These are phyloP conservation scores for Poterioochromonas sp. DNA, from an alignment of 352 stramenopile species.

Conservation along the genomic window DNA sequence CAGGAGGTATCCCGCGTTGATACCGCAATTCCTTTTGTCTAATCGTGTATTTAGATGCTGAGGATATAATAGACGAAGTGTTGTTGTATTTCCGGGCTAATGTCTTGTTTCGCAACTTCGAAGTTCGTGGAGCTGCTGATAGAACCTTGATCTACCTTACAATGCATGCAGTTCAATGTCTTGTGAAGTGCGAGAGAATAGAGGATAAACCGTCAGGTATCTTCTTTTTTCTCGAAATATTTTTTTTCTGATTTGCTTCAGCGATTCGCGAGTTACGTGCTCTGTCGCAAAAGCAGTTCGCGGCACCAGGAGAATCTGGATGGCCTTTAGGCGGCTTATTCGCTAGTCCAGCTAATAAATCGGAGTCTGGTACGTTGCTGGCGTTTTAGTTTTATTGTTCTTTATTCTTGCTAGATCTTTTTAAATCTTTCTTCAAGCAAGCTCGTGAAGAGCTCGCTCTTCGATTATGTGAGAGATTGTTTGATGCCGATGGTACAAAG, in stretches of 20 bases:
- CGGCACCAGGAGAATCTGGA: conserved; percentile 66
- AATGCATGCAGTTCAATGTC: conserved; percentile 74
- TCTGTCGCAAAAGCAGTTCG: conserved; percentile 65
- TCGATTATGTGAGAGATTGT: conserved; percentile 68
- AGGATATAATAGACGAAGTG: conserved; percentile 84
- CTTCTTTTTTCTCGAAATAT: neutral
- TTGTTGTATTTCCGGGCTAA: conserved; percentile 82
- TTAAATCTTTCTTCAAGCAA: conserved; percentile 72
- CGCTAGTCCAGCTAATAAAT: conserved; percentile 50
- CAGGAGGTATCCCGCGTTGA: conserved; percentile 43
- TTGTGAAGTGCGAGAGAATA: conserved; percentile 76
- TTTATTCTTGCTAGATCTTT: conserved; percentile 34
- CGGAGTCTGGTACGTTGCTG: neutral
- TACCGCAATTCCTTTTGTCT: neutral
- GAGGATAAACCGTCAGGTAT: conserved; percentile 50
- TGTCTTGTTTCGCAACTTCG: conserved; percentile 84
- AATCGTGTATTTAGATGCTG: conserved; percentile 44
- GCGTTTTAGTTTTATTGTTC: neutral
- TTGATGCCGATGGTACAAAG: conserved; percentile 61
- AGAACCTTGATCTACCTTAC: conserved; percentile 85
- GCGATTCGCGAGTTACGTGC: conserved; percentile 58
- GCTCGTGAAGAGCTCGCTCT: conserved; percentile 66
- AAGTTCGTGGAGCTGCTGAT: conserved; percentile 76
- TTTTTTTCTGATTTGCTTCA: neutral
- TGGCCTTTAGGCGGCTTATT: conserved; percentile 70